These are phyloP conservation scores for Yamadazyma dushanensis DNA, from an alignment of 1,139 yeast species.

Conservation along the genomic window DNA sequence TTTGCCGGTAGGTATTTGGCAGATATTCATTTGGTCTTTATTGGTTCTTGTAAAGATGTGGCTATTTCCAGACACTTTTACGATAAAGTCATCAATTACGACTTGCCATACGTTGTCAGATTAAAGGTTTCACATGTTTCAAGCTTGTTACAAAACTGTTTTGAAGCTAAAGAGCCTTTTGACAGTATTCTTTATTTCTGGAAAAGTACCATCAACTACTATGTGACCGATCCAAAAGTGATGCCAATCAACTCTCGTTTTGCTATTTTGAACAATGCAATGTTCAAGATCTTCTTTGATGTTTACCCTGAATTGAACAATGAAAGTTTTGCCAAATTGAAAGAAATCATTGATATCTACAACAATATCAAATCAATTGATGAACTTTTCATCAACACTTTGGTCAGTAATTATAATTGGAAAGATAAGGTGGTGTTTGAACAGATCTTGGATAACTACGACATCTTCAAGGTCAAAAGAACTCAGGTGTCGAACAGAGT, in stretches of 20 bases:
- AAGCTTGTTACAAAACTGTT: slow-evolving; percentile 62
- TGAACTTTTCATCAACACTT: slow-evolving; percentile 77
- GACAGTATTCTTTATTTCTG: slow-evolving; percentile 63
- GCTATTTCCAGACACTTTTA: slow-evolving; percentile 72
- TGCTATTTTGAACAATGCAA: slow-evolving; percentile 64
- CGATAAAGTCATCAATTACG: slow-evolving; percentile 63
- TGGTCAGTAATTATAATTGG: slow-evolving; percentile 73
- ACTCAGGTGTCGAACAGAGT: slow-evolving; percentile 78
- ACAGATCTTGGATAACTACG: slow-evolving; percentile 63
- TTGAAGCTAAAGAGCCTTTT: slow-evolving; percentile 57
- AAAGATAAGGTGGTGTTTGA: slow-evolving; percentile 63
- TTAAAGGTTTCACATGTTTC: slow-evolving; percentile 78
- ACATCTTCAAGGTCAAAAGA: slow-evolving; percentile 55
- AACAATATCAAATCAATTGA: slow-evolving; percentile 59
- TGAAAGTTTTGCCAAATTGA: slow-evolving; percentile 59
- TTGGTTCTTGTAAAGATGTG: slow-evolving; percentile 78
- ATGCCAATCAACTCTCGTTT: slow-evolving; percentile 54
- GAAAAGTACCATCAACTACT: slow-evolving; percentile 59
- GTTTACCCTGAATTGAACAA: slow-evolving; percentile 53
- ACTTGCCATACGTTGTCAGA: slow-evolving; percentile 70
- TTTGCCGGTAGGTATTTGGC: slow-evolving; percentile 21
- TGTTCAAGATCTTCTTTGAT: slow-evolving; percentile 68
- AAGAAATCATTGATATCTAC: slow-evolving; percentile 57
- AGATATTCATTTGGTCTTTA: slow-evolving; percentile 75
- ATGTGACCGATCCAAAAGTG: slow-evolving; percentile 39